phyloP scores from a whole-genome alignment of 106 monocot species.

The Gastrodia elata region DNA sequence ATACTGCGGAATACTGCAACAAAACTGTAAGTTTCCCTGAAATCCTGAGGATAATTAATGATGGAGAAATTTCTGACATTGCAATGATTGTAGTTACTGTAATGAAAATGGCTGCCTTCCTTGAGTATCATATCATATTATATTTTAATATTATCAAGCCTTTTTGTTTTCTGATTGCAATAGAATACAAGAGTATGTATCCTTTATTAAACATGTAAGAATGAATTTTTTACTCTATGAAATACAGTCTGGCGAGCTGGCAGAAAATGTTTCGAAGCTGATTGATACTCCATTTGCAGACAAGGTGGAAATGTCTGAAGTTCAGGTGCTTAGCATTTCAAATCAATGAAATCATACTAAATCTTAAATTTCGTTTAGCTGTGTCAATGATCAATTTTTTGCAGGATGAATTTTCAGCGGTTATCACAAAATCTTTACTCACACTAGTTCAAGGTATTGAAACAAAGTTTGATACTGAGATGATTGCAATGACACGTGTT shows the following conservation, averaged over 20 bases:
- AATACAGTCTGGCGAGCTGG: constrained; percentile 84
- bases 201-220: background rate
- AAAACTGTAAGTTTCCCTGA: constrained; percentile 55
- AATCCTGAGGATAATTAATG: background rate
- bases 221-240: background rate
- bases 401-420: constrained; percentile 95
- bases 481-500: constrained; percentile 97
- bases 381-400: background rate
- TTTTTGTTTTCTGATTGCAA: background rate
- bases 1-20: constrained; percentile 98
- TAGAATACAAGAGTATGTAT: background rate
- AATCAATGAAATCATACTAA: background rate
- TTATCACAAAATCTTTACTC: constrained; percentile 86
- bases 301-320: constrained; percentile 94
- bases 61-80: background rate
- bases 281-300: constrained; percentile 78
- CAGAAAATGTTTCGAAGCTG: constrained; percentile 95
- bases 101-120: background rate
- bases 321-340: constrained; percentile 50
- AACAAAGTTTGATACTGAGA: constrained; percentile 97
- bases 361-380: background rate
- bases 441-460: constrained; percentile 94
- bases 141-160: background rate
- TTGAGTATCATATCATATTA: background rate
- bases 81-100: background rate